Percentiles rank a stretch among this genome's conserved stretches.
Conservation (phyloP, 345 rosid genomes). For the Eucalyptus cloeziana region DNA sequence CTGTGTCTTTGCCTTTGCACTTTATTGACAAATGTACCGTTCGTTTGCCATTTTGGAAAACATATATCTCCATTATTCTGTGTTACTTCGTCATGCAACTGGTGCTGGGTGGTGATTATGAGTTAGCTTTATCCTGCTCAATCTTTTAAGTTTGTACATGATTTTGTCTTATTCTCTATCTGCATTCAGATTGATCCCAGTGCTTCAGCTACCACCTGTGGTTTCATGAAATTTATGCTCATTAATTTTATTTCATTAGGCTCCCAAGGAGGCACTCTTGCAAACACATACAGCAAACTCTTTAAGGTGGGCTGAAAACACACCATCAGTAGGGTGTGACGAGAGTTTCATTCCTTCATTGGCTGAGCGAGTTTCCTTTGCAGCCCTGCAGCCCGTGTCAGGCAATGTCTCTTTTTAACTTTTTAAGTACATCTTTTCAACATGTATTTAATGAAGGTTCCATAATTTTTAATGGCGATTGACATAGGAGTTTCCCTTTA, state of each 20-base stretch:
- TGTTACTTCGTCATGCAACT: not conserved
- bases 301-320: constrained; percentile 52
- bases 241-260: constrained; percentile 16
- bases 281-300: constrained; percentile 57
- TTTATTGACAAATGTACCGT: not conserved
- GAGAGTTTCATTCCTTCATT: constrained; percentile 45
- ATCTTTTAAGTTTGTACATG: not conserved
- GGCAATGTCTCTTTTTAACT: constrained; percentile 12
- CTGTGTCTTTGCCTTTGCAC: not conserved
- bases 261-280: constrained; percentile 40
- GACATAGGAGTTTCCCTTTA: not conserved
- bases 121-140: not conserved
- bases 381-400: constrained; percentile 56
- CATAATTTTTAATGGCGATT: not conserved
- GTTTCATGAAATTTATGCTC: not conserved
- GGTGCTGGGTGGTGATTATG: not conserved
- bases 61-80: not conserved
- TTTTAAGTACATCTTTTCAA: not conserved
- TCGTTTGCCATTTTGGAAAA: not conserved
- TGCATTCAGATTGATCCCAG: not conserved
- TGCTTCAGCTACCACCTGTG: not conserved
- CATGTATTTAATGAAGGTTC: not conserved
- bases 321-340: constrained; percentile 30
- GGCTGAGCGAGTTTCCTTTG: constrained; percentile 58
- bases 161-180: not conserved